Conservation (phyloP, 306 rosid genomes). For the Rubus parviflorus region DNA sequence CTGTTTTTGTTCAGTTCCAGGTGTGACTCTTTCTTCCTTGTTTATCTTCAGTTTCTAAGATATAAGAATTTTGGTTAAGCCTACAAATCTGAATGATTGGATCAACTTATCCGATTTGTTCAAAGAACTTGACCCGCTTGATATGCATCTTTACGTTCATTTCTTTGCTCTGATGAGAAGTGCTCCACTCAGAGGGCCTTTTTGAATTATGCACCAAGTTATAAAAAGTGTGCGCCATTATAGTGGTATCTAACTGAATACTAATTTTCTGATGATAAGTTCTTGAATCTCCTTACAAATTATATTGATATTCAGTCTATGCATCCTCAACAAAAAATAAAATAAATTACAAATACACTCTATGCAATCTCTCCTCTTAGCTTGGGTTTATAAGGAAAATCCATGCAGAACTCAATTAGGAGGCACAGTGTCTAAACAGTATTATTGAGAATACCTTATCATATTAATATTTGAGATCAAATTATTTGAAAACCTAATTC, state of each 20-base stretch:
- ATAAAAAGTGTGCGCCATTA: not conserved
- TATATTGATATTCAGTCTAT: too few species aligned
- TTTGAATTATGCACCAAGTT: not conserved
- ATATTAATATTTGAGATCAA: too few species aligned
- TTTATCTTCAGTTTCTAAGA: constrained; percentile 14
- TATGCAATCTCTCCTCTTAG: not conserved
- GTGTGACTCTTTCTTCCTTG: constrained; percentile 30
- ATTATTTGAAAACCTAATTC: too few species aligned
- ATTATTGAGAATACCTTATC: too few species aligned
- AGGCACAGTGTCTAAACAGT: not conserved
- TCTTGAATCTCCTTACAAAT: not conserved
- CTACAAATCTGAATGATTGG: not conserved
- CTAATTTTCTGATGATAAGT: not conserved
- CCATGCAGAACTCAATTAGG: not conserved
- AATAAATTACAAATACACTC: too few species aligned
- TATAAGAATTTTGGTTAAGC: not conserved
- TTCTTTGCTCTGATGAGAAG: not conserved
- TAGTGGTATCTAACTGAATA: not conserved
- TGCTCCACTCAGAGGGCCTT: not conserved
- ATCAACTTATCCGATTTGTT: not conserved
- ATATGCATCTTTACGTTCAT: not conserved
- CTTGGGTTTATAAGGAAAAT: not conserved
- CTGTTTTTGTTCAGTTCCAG: constrained; percentile 63
- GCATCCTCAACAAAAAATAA: too few species aligned
- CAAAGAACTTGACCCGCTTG: constrained; percentile 10